Conservation (phyloP, 148 eudicot genomes). For the Chenopodium album region DNA sequence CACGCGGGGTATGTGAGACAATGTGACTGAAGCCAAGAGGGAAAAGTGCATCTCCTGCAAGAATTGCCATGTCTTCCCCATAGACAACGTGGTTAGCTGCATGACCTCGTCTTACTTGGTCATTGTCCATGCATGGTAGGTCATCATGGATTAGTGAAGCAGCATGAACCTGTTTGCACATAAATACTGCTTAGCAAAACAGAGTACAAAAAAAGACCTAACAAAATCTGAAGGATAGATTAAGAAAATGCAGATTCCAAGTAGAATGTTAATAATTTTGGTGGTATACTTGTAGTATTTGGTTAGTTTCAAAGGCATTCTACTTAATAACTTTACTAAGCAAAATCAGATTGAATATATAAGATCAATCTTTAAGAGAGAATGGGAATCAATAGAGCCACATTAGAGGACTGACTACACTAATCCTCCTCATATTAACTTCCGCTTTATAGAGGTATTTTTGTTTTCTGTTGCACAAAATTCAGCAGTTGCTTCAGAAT, state of each 20-base stretch:
- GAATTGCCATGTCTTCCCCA: slow-evolving; percentile 87
- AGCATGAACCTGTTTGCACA: slow-evolving; percentile 64
- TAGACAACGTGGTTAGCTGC: slow-evolving; percentile 83
- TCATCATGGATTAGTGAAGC: slow-evolving; percentile 90
- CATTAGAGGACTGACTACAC: neutral
- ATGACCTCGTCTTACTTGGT: slow-evolving; percentile 70
- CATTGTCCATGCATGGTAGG: slow-evolving; percentile 95
- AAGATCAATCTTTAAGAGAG: neutral
- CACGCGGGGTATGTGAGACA: slow-evolving; percentile 64
- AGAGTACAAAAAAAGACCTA: neutral
- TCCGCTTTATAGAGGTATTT: neutral
- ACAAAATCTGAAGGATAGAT: neutral
- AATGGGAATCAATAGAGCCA: neutral
- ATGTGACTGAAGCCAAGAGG: slow-evolving; percentile 91
- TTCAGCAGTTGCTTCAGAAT: neutral
- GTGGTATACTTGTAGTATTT: neutral
- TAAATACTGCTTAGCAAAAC: neutral
- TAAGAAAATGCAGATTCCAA: neutral
- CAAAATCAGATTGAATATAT: neutral
- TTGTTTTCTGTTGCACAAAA: neutral
- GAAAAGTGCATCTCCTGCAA: slow-evolving; percentile 89
- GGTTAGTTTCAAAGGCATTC: neutral
- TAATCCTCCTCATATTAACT: neutral
- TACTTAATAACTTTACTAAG: neutral
- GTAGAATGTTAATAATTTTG: too few relatives aligned